phyloP scores from a whole-genome alignment of 2,329 filamentous ascomycete genomes.

The Monilinia fructicola region DNA sequence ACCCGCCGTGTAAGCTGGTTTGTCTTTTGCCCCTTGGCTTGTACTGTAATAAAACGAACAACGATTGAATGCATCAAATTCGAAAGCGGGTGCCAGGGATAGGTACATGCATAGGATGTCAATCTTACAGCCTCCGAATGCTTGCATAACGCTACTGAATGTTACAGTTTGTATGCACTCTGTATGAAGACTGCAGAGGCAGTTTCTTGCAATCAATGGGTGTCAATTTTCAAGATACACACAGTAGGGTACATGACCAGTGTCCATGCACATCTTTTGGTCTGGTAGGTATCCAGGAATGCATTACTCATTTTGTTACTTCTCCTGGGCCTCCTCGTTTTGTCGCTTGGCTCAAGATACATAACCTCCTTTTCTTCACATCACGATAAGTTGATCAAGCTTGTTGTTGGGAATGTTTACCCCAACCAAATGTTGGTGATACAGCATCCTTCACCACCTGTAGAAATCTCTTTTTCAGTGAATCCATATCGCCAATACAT shows the following conservation, averaged over 20 bases:
- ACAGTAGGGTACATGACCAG: slow-evolving; percentile 1
- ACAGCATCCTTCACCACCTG: neutral
- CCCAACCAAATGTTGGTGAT: slow-evolving; percentile 15
- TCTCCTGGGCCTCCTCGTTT: neutral
- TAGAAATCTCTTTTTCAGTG: neutral
- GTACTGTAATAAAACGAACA: neutral
- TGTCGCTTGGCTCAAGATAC: neutral
- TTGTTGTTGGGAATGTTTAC: neutral
- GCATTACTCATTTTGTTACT: neutral
- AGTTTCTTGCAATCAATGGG: neutral
- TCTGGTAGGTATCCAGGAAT: neutral
- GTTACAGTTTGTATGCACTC: neutral
- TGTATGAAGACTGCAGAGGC: neutral
- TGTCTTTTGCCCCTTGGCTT: neutral
- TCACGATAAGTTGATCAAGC: neutral
- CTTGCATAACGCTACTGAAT: slow-evolving; percentile 14
- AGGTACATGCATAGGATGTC: neutral
- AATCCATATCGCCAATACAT: neutral
- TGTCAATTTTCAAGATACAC: slow-evolving; percentile 1
- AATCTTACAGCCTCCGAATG: slow-evolving; percentile 1
- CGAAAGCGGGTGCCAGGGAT: neutral
- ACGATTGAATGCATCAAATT: neutral
- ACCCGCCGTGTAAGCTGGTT: slow-evolving; percentile 11
- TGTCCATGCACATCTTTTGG: neutral
- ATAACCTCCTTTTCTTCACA: neutral